Conservation (phyloP, 2,329 filamentous ascomycete species). For the Fusarium phyllophilum region DNA sequence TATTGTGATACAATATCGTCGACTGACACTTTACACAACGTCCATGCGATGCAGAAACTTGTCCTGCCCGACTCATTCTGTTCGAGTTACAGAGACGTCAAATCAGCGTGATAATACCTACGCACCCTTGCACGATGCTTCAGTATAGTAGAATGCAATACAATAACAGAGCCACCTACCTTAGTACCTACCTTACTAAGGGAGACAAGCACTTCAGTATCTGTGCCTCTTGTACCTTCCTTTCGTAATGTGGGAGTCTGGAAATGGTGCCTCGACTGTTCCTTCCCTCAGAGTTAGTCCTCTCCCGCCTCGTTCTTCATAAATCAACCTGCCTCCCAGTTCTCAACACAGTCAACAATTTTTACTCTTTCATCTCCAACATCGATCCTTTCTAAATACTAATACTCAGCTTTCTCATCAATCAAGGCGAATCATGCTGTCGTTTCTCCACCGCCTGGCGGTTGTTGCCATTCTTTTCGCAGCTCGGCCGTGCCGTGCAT, state of each 20-base stretch:
- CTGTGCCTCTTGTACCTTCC: background rate
- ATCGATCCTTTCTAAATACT: background rate
- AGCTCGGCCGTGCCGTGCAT: constrained; percentile 30
- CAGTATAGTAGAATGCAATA: background rate
- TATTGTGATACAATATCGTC: background rate
- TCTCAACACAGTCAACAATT: background rate
- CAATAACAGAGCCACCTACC: background rate
- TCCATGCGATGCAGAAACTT: background rate
- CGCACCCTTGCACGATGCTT: background rate
- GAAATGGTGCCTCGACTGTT: background rate
- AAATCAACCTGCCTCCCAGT: background rate
- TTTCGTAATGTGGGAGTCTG: background rate
- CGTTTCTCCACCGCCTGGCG: constrained; percentile 41
- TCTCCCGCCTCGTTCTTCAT: background rate
- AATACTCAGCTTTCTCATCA: background rate
- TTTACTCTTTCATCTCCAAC: background rate
- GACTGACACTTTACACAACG: background rate
- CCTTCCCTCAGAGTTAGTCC: background rate
- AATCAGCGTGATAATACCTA: background rate
- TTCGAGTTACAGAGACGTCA: background rate
- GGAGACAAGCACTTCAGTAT: background rate
- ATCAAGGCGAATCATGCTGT: constrained; percentile 38
- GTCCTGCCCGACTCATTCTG: background rate
- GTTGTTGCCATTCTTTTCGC: constrained; percentile 43
- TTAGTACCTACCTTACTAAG: background rate